Conservation (phyloP, 2,329 filamentous ascomycete genomes). For the Rhynchosporium agropyri region DNA sequence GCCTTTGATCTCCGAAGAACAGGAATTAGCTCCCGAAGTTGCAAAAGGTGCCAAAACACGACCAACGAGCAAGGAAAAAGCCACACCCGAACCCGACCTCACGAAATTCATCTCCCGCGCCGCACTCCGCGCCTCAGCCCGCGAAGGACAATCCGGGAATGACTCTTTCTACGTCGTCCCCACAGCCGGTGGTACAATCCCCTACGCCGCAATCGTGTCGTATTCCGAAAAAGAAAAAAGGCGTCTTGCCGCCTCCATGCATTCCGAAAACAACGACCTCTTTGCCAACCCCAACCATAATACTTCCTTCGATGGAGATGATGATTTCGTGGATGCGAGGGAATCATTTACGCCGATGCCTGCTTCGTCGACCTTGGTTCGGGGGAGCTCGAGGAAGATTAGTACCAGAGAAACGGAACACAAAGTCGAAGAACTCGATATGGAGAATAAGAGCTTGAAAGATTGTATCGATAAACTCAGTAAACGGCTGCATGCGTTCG, state of each 20-base stretch:
- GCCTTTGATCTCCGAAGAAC: slow-evolving; percentile 64
- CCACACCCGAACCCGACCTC: slow-evolving; percentile 68
- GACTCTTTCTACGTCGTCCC: slow-evolving; percentile 96
- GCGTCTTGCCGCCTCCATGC: slow-evolving; percentile 55
- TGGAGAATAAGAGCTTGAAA: slow-evolving; percentile 86
- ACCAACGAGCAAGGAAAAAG: slow-evolving; percentile 38
- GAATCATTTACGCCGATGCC: slow-evolving; percentile 49
- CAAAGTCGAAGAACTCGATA: slow-evolving; percentile 81
- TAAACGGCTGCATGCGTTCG: slow-evolving; percentile 87
- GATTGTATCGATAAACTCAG: slow-evolving; percentile 83
- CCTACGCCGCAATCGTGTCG: slow-evolving; percentile 86
- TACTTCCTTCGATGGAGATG: slow-evolving; percentile 53
- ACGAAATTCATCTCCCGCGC: slow-evolving; percentile 83
- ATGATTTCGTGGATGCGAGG: slow-evolving; percentile 92
- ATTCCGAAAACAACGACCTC: slow-evolving; percentile 43
- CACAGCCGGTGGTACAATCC: slow-evolving; percentile 85
- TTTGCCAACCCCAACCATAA: slow-evolving; percentile 50
- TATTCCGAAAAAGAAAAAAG: slow-evolving; percentile 69
- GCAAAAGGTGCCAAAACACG: slow-evolving; percentile 44
- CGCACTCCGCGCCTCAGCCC: slow-evolving; percentile 75
- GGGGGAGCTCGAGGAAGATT: slow-evolving; percentile 43
- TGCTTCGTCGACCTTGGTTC: slow-evolving; percentile 48
- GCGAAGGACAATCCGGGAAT: slow-evolving; percentile 63
- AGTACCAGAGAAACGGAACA: slow-evolving; percentile 57
- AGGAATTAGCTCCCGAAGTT: slow-evolving; percentile 43